Conservation (phyloP, 495 filamentous ascomycete species). For the Penicillium cataractarum region DNA sequence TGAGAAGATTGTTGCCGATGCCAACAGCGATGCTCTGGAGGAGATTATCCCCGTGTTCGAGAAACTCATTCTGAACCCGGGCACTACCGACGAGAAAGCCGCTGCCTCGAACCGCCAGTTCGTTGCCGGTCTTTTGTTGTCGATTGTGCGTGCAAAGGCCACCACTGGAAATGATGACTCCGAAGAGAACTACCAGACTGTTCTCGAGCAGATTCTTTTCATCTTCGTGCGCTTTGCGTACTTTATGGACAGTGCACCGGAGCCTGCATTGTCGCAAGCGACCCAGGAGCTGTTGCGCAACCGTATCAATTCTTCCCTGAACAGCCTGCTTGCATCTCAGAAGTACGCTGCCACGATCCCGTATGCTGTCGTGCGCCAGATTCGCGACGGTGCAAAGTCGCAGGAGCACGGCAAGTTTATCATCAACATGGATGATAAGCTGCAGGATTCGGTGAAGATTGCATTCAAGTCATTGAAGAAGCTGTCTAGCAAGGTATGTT, state of each 20-base stretch:
- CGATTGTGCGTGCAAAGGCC: slow-evolving; percentile 46
- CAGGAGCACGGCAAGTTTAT: slow-evolving; percentile 52
- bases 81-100: slow-evolving; percentile 45
- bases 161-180: slow-evolving; percentile 37
- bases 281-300: slow-evolving; percentile 71
- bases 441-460: slow-evolving; percentile 59
- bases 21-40: slow-evolving; percentile 52
- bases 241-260: slow-evolving; percentile 39
- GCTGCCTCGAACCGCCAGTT: slow-evolving; percentile 52
- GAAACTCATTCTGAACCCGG: slow-evolving; percentile 43
- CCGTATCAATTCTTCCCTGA: slow-evolving; percentile 67
- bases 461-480: slow-evolving; percentile 70
- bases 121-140: slow-evolving; percentile 51
- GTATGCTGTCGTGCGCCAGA: slow-evolving; percentile 55
- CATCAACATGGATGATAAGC: slow-evolving; percentile 63
- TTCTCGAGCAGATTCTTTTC: slow-evolving; percentile 45
- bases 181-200: slow-evolving; percentile 34
- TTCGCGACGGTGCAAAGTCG: slow-evolving; percentile 48
- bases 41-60: slow-evolving; percentile 48
- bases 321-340: slow-evolving; percentile 67
- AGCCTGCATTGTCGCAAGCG: slow-evolving; percentile 55
- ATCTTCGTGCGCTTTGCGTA: slow-evolving; percentile 50
- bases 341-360: slow-evolving; percentile 54
- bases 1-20: slow-evolving; percentile 69
- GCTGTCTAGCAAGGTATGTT: slow-evolving; percentile 61